Conservation (phyloP, 2,329 filamentous ascomycete genomes). For the Calonectria leucothoes region DNA sequence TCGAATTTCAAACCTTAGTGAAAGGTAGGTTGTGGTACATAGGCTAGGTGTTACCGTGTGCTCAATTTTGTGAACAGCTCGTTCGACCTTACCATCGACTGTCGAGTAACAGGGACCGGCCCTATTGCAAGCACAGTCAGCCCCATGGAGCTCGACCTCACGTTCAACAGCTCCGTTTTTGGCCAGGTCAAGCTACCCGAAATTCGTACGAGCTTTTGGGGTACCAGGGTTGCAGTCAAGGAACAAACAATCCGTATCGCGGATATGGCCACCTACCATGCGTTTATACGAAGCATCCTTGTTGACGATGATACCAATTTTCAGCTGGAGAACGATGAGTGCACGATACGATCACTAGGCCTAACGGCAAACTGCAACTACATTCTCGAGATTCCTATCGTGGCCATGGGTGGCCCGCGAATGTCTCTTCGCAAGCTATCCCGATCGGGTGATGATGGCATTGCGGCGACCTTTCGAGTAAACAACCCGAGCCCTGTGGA, state of each 20-base stretch:
- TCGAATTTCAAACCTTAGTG: slow-evolving; percentile 44
- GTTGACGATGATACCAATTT: slow-evolving; percentile 42
- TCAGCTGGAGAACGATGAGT: slow-evolving; percentile 44
- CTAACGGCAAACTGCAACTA: slow-evolving; percentile 38
- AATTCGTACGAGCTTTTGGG: slow-evolving; percentile 42
- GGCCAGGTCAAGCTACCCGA: slow-evolving; percentile 46
- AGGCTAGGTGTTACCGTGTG: neutral
- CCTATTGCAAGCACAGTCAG: slow-evolving; percentile 45
- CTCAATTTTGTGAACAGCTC: slow-evolving; percentile 37
- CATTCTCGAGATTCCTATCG: slow-evolving; percentile 43
- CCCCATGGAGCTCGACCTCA: slow-evolving; percentile 43
- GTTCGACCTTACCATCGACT: slow-evolving; percentile 44
- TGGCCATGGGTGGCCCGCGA: slow-evolving; percentile 41
- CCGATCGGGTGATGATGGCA: slow-evolving; percentile 21
- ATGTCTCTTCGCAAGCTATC: slow-evolving; percentile 37
- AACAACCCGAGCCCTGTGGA: slow-evolving; percentile 46
- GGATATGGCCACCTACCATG: slow-evolving; percentile 42
- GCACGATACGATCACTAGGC: slow-evolving; percentile 41
- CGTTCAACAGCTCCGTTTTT: slow-evolving; percentile 44
- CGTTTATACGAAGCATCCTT: slow-evolving; percentile 47
- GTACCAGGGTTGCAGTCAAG: slow-evolving; percentile 39
- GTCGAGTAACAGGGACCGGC: slow-evolving; percentile 45
- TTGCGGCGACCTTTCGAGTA: slow-evolving; percentile 39
- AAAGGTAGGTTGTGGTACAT: slow-evolving; percentile 40
- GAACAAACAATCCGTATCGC: slow-evolving; percentile 44